Conservation (phyloP, 2,329 filamentous ascomycete species). For the Colletotrichum sp. region DNA sequence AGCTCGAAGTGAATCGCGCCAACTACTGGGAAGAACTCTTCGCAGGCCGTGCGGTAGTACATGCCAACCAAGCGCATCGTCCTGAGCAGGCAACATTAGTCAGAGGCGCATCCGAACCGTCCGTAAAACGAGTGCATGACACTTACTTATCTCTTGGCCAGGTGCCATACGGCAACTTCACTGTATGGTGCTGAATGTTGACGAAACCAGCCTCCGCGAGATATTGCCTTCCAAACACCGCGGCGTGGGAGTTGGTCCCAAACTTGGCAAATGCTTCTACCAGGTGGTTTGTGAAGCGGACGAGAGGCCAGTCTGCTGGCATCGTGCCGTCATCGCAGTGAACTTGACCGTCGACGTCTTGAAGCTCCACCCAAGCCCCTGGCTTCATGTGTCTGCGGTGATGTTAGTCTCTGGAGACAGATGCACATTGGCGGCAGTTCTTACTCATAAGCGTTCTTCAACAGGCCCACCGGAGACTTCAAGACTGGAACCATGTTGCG, state of each 20-base stretch:
- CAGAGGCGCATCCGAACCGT: background rate
- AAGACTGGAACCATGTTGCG: conserved; percentile 46
- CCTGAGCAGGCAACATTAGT: conserved; percentile 21
- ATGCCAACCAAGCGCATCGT: conserved; percentile 43
- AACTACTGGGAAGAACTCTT: conserved; percentile 45
- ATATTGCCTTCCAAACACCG: conserved; percentile 40
- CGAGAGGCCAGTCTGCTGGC: conserved; percentile 36
- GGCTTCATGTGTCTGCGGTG: conserved; percentile 40
- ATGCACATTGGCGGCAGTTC: background rate
- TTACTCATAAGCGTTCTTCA: conserved; percentile 35
- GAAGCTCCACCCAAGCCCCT: conserved; percentile 50
- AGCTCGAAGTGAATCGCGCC: conserved; percentile 43
- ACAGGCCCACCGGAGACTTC: conserved; percentile 32
- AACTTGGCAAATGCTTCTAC: conserved; percentile 41
- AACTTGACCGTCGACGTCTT: conserved; percentile 47
- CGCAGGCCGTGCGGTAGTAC: conserved; percentile 45
- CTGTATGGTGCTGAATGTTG: conserved; percentile 40
- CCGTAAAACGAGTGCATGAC: no score
- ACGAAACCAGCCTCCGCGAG: conserved; percentile 43
- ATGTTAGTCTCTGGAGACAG: background rate
- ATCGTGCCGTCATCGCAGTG: conserved; percentile 40
- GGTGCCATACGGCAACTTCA: conserved; percentile 50
- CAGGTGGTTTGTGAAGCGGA: conserved; percentile 37
- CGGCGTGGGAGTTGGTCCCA: conserved; percentile 41
- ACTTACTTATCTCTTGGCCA: conserved; percentile 50